These are phyloP conservation scores for Passiflora organensis DNA, from an alignment of 345 rosid genomes.

Conservation along the genomic window DNA sequence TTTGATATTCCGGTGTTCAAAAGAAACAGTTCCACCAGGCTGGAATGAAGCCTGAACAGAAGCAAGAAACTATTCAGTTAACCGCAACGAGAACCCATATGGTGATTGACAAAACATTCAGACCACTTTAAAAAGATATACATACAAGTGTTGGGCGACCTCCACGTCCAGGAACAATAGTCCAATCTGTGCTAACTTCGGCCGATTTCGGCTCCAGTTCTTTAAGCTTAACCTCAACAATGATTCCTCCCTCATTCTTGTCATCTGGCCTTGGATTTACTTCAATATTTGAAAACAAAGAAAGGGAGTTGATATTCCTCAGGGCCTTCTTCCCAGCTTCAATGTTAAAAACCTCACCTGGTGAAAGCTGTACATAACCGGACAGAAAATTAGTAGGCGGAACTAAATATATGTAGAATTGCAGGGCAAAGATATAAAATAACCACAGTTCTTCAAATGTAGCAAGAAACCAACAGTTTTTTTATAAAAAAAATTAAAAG, in stretches of 20 bases:
- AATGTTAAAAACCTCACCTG: slow-evolving; percentile 84
- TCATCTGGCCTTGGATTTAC: slow-evolving; percentile 97
- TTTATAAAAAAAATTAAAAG: too few relatives aligned
- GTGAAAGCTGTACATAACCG: slow-evolving; percentile 56
- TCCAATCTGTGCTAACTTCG: slow-evolving; percentile 99
- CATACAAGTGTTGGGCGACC: slow-evolving; percentile 89
- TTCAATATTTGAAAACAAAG: slow-evolving; percentile 87
- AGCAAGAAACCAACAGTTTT: too few relatives aligned
- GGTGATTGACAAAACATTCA: neutral
- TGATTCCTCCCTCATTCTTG: slow-evolving; percentile 91
- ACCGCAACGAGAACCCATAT: neutral
- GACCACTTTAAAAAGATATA: neutral
- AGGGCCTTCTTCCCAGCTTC: slow-evolving; percentile 94
- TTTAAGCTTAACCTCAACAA: slow-evolving; percentile 95
- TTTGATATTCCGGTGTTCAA: slow-evolving; percentile 83
- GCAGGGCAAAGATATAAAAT: too few relatives aligned
- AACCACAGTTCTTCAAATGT: too few relatives aligned
- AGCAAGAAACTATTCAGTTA: slow-evolving; percentile 5
- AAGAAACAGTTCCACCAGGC: slow-evolving; percentile 97
- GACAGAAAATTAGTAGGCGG: slow-evolving; percentile 13
- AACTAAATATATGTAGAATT: neutral
- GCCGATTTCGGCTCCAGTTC: slow-evolving; percentile 97
- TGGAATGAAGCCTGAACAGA: slow-evolving; percentile 74
- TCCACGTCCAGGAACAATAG: slow-evolving; percentile 97
- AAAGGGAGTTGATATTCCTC: slow-evolving; percentile 73